phyloP scores from a whole-genome alignment of 345 rosid genomes.

The Excoecaria cochinchinensis region DNA sequence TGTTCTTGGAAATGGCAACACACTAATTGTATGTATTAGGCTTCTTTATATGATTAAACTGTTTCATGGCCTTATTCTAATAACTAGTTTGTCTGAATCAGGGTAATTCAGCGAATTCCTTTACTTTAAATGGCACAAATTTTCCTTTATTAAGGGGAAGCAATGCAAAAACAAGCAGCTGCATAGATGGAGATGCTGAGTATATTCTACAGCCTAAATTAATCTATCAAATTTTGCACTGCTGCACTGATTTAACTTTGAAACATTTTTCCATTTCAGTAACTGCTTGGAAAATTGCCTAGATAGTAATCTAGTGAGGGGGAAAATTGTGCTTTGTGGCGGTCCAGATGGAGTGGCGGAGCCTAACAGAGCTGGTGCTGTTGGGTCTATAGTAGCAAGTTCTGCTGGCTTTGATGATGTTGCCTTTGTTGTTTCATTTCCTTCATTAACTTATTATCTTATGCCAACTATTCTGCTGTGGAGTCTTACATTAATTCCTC shows the following conservation, averaged over 20 bases:
- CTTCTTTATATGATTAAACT: too few relatives aligned
- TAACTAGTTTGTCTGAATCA: neutral
- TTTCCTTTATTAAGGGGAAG: neutral
- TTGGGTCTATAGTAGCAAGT: slow-evolving; percentile 28
- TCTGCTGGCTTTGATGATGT: neutral
- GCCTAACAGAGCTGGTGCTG: slow-evolving; percentile 29
- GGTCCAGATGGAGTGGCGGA: accelerated
- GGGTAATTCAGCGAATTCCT: slow-evolving; percentile 5
- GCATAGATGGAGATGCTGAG: neutral
- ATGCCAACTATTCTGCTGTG: slow-evolving; percentile 7
- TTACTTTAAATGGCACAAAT: neutral
- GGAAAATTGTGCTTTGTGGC: slow-evolving; percentile 40
- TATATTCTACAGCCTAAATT: neutral
- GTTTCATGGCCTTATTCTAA: neutral
- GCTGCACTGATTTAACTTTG: neutral
- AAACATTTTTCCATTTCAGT: slow-evolving; percentile 24
- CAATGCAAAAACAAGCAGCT: neutral
- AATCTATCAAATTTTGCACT: too few relatives aligned
- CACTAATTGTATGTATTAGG: slow-evolving; percentile 18
- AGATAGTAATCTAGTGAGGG: slow-evolving; percentile 30
- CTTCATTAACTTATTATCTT: slow-evolving; percentile 19
- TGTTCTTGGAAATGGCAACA: slow-evolving; percentile 23
- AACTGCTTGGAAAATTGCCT: slow-evolving; percentile 26
- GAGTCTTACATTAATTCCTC: slow-evolving; percentile 31
- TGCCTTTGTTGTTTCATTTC: slow-evolving; percentile 26